Percentiles rank a stretch among this genome's conserved stretches.
Evolutionary conservation across 495 filamentous ascomycete species (phyloP).

Genomic region (Penicillium flavigenum): DNA sequence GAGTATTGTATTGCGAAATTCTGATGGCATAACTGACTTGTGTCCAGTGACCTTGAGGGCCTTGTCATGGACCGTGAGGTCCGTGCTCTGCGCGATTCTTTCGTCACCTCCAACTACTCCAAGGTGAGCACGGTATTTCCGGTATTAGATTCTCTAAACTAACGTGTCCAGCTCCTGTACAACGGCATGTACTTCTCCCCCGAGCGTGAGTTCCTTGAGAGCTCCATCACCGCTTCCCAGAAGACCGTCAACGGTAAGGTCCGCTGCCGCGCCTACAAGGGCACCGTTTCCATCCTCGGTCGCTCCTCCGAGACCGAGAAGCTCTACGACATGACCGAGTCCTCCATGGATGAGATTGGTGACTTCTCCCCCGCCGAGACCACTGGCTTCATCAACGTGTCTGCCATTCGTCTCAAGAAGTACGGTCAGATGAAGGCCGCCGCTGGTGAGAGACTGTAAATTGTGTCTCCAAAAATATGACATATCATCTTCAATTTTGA

Average conservation of each 20-base stretch:
- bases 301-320: constrained; percentile 76
- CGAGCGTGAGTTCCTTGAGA: constrained; percentile 77
- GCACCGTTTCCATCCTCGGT: constrained; percentile 69
- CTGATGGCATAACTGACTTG: constrained; percentile 7
- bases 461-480: background rate
- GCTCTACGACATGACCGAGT: constrained; percentile 78
- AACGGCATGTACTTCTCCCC: constrained; percentile 76
- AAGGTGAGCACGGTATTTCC: constrained; percentile 36
- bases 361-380: constrained; percentile 75
- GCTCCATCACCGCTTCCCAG: constrained; percentile 68
- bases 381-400: constrained; percentile 76
- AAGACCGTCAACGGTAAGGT: constrained; percentile 70
- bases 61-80: constrained; percentile 83
- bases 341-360: constrained; percentile 84
- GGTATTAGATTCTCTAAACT: background rate
- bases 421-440: constrained; percentile 70
- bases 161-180: constrained; percentile 56
- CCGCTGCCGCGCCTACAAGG: constrained; percentile 74
- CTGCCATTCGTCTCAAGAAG: constrained; percentile 88
- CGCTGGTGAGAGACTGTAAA: constrained; percentile 50
- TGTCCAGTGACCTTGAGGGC: constrained; percentile 70
- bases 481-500: constrained; percentile 9
- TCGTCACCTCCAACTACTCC: constrained; percentile 74
- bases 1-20: constrained; percentile 9
- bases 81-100: constrained; percentile 75